A percentile compares a stretch with the other conserved stretches of the same genome.
Conservation (phyloP, 768 basidiomycete species). For the Mycena filopes region DNA sequence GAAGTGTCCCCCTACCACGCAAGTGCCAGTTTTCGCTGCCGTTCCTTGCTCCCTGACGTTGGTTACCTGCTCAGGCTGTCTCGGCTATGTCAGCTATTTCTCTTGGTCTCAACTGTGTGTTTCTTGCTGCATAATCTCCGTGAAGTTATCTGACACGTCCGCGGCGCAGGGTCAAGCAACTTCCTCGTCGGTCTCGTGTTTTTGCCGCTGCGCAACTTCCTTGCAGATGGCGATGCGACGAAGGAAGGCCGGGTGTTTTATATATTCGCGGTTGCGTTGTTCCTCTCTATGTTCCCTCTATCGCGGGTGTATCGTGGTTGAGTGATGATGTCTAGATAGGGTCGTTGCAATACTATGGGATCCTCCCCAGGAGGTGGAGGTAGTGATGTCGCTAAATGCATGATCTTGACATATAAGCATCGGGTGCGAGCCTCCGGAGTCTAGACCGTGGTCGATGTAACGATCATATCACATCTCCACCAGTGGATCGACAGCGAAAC, state of each 20-base stretch:
- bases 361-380: too few relatives aligned
- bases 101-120: constrained; percentile 77
- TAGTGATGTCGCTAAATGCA: too few relatives aligned
- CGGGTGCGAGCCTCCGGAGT: too few relatives aligned
- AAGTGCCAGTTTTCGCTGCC: constrained; percentile 41
- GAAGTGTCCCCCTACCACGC: constrained; percentile 88
- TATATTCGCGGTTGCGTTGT: constrained; percentile 75
- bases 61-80: constrained; percentile 69
- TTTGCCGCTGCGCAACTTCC: constrained; percentile 80
- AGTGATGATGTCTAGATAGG: not conserved
- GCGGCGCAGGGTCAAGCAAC: constrained; percentile 78
- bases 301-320: constrained; percentile 52
- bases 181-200: constrained; percentile 88
- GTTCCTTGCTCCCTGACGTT: constrained; percentile 15
- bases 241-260: constrained; percentile 93
- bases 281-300: constrained; percentile 48
- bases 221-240: constrained; percentile 66
- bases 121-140: not conserved
- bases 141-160: not conserved
- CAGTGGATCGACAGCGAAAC: too few relatives aligned
- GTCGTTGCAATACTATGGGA: too few relatives aligned
- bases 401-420: too few relatives aligned
- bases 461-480: too few relatives aligned
- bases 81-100: constrained; percentile 82
- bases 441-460: too few relatives aligned